Base-by-base conservation (phyloP, 345 rosid species). In the Bruguiera sexangula region DNA sequence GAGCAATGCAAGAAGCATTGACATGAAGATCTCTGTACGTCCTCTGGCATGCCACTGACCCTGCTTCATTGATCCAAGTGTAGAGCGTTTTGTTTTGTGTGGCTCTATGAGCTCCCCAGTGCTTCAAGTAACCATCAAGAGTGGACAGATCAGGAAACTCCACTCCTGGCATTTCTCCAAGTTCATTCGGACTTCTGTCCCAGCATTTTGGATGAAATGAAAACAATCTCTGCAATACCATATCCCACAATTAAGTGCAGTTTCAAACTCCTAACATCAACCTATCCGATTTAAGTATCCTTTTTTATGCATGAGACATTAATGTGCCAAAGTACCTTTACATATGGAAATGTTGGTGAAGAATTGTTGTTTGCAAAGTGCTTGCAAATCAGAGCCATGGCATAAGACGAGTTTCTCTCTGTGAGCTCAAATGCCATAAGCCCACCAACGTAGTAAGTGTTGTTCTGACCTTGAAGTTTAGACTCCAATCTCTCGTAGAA, bases 381-480 rank as follows among this genome's bases (percentile, higher is more conserved):
- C 74, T 88, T 86, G 85, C 86, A 74, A 60, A 88, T 65, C 55
- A 80, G 70, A 66, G 86, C 82, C 86, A 86, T 86, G 56, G 90
- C 76, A 70, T 88, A 88, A 19, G 87, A 86, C 50, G 90, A 83
- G 73, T 86, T 88, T 71, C 93, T 83, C 83, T 84, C 90, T 3
- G 90, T 86, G 29, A 86, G 88, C 71, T 88, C 93, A 65, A 88
- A 88, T 32, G 93, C 93, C 83, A 71, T 76, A 30, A 86, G 87
- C 63, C 93, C 93, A 24, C 93, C 88, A 19, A 83, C 85, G 59
- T 88, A 83, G 79, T 78, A 83, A 51, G 93, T 88, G 77, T 83
- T 84, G 39, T 62, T 74, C 60, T 20, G 50, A 27, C 93, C 93
- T 76, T 88, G 93, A 74, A 86, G 88, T 71, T 88, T 81, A 26